These are phyloP conservation scores for Pythium vanterpoolii DNA, from an alignment of 352 stramenopile genomes.

Conservation along the genomic window DNA sequence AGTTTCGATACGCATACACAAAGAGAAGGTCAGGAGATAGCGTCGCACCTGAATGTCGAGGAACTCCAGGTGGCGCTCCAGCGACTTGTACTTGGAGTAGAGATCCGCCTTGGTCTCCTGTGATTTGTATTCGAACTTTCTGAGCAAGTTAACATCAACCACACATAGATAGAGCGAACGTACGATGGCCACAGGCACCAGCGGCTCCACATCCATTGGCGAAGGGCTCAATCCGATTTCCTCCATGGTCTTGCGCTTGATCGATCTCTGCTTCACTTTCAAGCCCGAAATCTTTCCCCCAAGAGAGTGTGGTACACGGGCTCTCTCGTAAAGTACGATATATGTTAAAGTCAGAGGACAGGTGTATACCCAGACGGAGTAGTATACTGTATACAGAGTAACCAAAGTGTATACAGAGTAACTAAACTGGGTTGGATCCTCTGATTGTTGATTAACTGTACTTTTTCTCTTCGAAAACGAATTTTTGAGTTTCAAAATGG, in stretches of 20 bases:
- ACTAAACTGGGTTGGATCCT: no score
- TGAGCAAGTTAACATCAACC: background rate
- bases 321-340: background rate
- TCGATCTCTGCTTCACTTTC: slow-evolving; percentile 6
- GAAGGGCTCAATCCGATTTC: slow-evolving; percentile 25
- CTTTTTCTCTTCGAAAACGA: no score
- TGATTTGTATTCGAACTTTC: background rate
- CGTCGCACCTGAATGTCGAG: slow-evolving; percentile 67
- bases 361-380: background rate
- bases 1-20: slow-evolving; percentile 34
- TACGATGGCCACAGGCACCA: slow-evolving; percentile 31
- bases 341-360: background rate
- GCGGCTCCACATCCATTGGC: slow-evolving; percentile 30
- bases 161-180: background rate
- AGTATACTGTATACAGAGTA: no score
- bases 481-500: background rate
- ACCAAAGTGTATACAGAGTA: no score
- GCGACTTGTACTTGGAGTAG: slow-evolving; percentile 47
- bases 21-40: background rate
- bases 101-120: slow-evolving; percentile 39
- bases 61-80: slow-evolving; percentile 47
- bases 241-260: slow-evolving; percentile 17
- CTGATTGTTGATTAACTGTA: no score
- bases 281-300: slow-evolving; percentile 7
- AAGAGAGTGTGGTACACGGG: background rate